Evolutionary conservation across 2,329 filamentous ascomycete species (phyloP).

Genomic region (Aspergillus latus): DNA sequence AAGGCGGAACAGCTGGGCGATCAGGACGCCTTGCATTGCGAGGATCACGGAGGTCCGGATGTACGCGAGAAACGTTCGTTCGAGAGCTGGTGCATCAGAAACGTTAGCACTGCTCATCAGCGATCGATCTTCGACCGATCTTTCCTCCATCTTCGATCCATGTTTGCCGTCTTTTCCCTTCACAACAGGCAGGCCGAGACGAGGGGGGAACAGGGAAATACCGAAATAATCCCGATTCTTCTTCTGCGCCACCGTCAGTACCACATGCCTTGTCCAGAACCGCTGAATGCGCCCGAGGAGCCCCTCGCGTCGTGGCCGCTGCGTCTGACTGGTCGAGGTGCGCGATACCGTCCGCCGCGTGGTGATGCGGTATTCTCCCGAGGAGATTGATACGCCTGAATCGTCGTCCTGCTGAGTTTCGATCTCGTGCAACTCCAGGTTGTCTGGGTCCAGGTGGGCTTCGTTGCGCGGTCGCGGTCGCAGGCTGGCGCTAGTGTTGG

Average conservation of each 20-base stretch:
- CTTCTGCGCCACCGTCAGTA: constrained; percentile 40
- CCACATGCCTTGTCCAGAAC: constrained; percentile 71
- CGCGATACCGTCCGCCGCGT: constrained; percentile 27
- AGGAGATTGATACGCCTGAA: constrained; percentile 33
- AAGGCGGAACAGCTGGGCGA: constrained; percentile 67
- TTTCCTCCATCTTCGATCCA: not conserved
- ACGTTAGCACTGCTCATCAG: not conserved
- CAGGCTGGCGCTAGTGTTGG: not conserved
- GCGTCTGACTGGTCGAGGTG: constrained; percentile 13
- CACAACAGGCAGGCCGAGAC: not conserved
- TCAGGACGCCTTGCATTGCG: constrained; percentile 64
- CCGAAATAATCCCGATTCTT: constrained; percentile 46
- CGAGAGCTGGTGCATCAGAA: constrained; percentile 56
- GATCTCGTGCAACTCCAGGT: constrained; percentile 32
- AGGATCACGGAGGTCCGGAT: constrained; percentile 69
- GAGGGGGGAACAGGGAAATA: constrained; percentile 17
- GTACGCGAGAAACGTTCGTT: constrained; percentile 73
- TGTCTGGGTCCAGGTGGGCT: constrained; percentile 19
- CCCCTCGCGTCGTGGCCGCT: constrained; percentile 41
- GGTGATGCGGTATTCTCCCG: constrained; percentile 32
- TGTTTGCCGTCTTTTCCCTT: not conserved
- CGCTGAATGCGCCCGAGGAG: constrained; percentile 66
- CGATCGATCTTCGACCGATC: not conserved
- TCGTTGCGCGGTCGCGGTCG: constrained; percentile 2
- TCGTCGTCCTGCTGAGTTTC: constrained; percentile 30